Evolutionary conservation across 345 rosid species (phyloP).

Genomic region (Salix arbutifolia): DNA sequence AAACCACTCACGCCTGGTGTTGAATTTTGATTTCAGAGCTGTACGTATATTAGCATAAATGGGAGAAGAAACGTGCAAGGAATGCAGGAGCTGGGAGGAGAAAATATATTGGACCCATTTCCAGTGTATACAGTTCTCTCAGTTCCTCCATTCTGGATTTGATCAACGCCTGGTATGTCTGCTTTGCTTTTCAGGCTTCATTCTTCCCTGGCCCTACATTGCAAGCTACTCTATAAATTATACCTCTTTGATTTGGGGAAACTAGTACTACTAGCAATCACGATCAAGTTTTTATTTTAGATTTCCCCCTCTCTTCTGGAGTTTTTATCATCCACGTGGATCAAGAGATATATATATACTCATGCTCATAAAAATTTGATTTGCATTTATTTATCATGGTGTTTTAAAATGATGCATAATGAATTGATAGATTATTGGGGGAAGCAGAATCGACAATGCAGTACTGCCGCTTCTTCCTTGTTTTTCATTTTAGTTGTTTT

Average conservation of each 20-base stretch:
- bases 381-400: background rate
- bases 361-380: background rate
- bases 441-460: too few relatives aligned
- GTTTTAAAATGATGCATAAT: background rate
- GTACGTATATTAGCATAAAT: conserved; percentile 15
- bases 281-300: too few relatives aligned
- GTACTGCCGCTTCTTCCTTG: too few relatives aligned
- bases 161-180: conserved; percentile 42
- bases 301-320: too few relatives aligned
- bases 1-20: background rate
- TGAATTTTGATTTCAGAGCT: background rate
- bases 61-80: conserved; percentile 32
- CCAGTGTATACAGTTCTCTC: conserved; percentile 54
- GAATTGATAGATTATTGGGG: too few relatives aligned
- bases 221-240: too few relatives aligned
- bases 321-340: background rate
- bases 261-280: too few relatives aligned
- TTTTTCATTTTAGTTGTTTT: too few relatives aligned
- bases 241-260: too few relatives aligned
- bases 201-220: background rate
- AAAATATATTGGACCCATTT: conserved; percentile 69
- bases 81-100: conserved; percentile 66
- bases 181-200: background rate
- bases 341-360: background rate
- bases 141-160: conserved; percentile 51